Evolutionary conservation across 805 yeast species (phyloP).

Genomic region (Pichia eremophila): DNA sequence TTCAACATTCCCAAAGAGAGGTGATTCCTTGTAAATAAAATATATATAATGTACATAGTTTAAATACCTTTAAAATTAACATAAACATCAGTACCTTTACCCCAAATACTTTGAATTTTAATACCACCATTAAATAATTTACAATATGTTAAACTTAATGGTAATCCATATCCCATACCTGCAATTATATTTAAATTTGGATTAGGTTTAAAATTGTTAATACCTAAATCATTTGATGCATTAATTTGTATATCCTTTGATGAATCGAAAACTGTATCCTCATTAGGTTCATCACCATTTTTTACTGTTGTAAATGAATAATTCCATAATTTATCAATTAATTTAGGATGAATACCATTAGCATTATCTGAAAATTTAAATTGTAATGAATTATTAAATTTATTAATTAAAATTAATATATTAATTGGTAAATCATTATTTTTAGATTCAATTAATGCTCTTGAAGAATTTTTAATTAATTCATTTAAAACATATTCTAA

Average conservation of each 20-base stretch:
- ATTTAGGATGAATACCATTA: slow-evolving; percentile 70
- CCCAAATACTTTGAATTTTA: slow-evolving; percentile 60
- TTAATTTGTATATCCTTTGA: not conserved
- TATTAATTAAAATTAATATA: slow-evolving; percentile 34
- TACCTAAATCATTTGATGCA: slow-evolving; percentile 38
- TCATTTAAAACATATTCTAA: slow-evolving; percentile 84
- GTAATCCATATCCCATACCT: slow-evolving; percentile 95
- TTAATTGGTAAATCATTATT: slow-evolving; percentile 35
- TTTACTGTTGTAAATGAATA: slow-evolving; percentile 75
- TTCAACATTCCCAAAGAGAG: slow-evolving; percentile 28
- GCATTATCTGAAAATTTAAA: slow-evolving; percentile 80
- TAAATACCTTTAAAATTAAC: slow-evolving; percentile 34
- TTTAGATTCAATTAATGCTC: slow-evolving; percentile 76
- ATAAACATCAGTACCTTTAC: slow-evolving; percentile 75
- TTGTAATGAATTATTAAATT: slow-evolving; percentile 35
- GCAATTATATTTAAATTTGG: slow-evolving; percentile 46
- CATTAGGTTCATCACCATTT: not conserved
- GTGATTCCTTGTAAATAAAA: slow-evolving; percentile 15
- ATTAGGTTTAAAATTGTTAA: slow-evolving; percentile 8
- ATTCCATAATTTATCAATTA: slow-evolving; percentile 63
- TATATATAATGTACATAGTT: not conserved
- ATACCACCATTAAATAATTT: slow-evolving; percentile 65
- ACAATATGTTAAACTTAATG: slow-evolving; percentile 68
- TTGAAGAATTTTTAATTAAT: slow-evolving; percentile 72
- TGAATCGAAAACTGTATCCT: slow-evolving; percentile 20